Conservation (phyloP, 805 yeast genomes). For the Starmerella ratchasimensis region DNA sequence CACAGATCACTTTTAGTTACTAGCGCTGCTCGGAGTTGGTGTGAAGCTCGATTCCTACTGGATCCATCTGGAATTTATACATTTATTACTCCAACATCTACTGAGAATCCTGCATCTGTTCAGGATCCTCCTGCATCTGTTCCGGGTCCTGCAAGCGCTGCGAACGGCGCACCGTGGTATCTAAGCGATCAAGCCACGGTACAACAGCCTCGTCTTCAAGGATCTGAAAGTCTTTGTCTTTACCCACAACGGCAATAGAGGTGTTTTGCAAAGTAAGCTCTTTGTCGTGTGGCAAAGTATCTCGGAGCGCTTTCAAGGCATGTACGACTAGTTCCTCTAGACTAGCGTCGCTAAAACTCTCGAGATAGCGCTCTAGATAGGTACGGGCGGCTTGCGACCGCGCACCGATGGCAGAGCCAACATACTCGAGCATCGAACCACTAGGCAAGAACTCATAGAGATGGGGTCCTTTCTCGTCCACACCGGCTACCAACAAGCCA, state of each 20-base stretch:
- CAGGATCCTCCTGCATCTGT: conserved; percentile 9
- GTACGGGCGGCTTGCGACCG: conserved; percentile 98
- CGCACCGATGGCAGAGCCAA: conserved; percentile 94
- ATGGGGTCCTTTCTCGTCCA: conserved; percentile 90
- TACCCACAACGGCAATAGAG: conserved; percentile 85
- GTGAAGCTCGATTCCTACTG: too few species aligned
- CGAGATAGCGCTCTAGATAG: conserved; percentile 75
- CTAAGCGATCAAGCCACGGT: conserved; percentile 68
- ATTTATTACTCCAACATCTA: too few species aligned
- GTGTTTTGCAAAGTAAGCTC: conserved; percentile 75
- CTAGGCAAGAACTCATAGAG: conserved; percentile 90
- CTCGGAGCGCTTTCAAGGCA: conserved; percentile 84
- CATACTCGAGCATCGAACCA: conserved; percentile 81
- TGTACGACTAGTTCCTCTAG: conserved; percentile 67
- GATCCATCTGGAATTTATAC: too few species aligned
- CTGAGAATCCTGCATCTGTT: background rate
- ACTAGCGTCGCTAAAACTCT: conserved; percentile 44
- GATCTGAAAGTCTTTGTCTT: conserved; percentile 55
- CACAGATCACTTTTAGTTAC: too few species aligned
- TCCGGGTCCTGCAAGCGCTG: conserved; percentile 27
- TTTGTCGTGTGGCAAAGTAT: conserved; percentile 86
- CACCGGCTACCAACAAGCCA: conserved; percentile 78
- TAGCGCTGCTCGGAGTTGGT: too few species aligned
- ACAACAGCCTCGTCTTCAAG: conserved; percentile 81
- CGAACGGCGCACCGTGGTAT: conserved; percentile 41